Evolutionary conservation across 768 basidiomycete species (phyloP).

Genomic region (Sutorius australiensis): DNA sequence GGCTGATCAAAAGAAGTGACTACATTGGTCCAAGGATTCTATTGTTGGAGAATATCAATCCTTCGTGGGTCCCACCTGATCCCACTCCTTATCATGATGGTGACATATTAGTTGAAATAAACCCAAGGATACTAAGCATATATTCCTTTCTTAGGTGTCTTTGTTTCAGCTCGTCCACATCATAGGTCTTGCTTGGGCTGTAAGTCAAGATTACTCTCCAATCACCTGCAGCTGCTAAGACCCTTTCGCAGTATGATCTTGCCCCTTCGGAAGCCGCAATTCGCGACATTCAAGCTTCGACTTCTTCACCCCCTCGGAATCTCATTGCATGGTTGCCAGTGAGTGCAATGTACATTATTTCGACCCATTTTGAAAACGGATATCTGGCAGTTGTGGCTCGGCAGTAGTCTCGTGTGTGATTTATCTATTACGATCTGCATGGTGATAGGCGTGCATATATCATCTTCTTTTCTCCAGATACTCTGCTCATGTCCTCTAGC

Average conservation of each 20-base stretch:
- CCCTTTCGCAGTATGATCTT: not conserved
- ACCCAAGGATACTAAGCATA: no score
- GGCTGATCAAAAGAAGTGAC: constrained; percentile 5
- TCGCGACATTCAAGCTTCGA: no score
- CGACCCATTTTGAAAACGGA: not conserved
- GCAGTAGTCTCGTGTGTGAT: constrained; percentile 16
- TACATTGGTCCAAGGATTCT: constrained; percentile 10
- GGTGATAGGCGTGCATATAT: constrained; percentile 4
- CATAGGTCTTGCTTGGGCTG: no score
- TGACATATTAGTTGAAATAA: not conserved
- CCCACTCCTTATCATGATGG: constrained; percentile 7
- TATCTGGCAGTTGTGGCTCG: constrained; percentile 20
- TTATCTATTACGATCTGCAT: constrained; percentile 20
- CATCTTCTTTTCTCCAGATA: not conserved
- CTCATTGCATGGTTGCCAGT: constrained; percentile 5
- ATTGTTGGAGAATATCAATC: constrained; percentile 15
- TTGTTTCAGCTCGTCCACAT: no score
- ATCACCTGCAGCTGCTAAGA: no score
- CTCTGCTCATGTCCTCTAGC: constrained; percentile 2
- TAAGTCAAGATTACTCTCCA: no score
- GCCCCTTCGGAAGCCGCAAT: not conserved
- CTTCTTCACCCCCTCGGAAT: no score
- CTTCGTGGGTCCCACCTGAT: not conserved
- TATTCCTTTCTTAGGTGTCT: no score
- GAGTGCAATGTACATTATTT: not conserved